Base-by-base conservation (phyloP, 1,284 basidiomycete genomes). In the Marasmius fiardii region DNA sequence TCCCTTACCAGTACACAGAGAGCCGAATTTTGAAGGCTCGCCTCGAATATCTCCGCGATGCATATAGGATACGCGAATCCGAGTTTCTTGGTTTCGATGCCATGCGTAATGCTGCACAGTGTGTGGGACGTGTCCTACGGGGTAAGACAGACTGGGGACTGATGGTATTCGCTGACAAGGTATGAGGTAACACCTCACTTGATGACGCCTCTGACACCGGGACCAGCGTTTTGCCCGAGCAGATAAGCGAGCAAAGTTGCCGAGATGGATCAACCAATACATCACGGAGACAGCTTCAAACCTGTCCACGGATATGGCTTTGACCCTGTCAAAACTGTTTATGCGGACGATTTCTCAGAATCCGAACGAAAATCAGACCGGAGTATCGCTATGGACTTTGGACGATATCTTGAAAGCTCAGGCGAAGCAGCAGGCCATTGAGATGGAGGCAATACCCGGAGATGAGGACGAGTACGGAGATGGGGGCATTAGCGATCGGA, bases 81-180 rank as follows among this genome's bases (percentile, higher is more conserved):
- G 97, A 99, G 71, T 99, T 98, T 68, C 79, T 99, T 23, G 97
- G 97, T 20, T 99, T 99, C 73, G 97, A 99, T 68, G 97, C 97
- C 2, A 99, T 99, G 93, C 87, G 97, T 55, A 98, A 98, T 67
- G 97, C 97, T 2, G 97, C 97, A 12, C 97, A 99, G 68, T 99
- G 97, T 71, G 96, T 99, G 4, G 97, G 97, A 34, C 93, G 97
- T 66, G 97, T 97, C 24, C 73, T 99, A 69, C 87, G 97, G 55
- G 96, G 96, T 62, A 99, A 99, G 78, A 98, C 96, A 1, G 97
- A 99, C 72, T 99, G 97, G 90, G 97, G 97, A 43, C 74, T 99
- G 65, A 99, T 99, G 97, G 88, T 99, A 14, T 99, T 99, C 72
- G 97, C 97, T 0, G 97, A 99, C 74, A 98, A 95, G 84, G 94